A percentile compares a stretch with the other conserved stretches of the same genome.
Evolutionary conservation across 129 eudicot species (phyloP).

Genomic region (Apium graveolens): DNA sequence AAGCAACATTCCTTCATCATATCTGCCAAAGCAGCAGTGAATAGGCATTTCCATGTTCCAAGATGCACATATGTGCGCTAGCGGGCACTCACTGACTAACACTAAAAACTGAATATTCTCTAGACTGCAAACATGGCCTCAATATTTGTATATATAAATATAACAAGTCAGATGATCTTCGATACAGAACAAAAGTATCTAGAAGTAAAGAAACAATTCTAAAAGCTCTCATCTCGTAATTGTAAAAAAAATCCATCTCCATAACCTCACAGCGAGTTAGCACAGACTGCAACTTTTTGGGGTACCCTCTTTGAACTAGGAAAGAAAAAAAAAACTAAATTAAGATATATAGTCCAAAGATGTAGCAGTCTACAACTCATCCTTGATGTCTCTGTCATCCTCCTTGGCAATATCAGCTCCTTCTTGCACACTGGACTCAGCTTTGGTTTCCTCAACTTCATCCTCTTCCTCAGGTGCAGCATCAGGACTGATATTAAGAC

Average conservation of each 20-base stretch:
- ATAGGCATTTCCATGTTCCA: background rate
- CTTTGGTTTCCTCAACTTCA: conserved; percentile 51
- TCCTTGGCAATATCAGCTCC: conserved; percentile 23
- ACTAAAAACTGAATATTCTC: background rate
- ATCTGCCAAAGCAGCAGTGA: background rate
- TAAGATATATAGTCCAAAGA: background rate
- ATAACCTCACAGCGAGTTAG: background rate
- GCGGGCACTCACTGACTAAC: background rate
- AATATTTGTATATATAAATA: background rate
- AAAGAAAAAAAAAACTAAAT: background rate
- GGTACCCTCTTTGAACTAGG: background rate
- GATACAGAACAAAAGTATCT: background rate
- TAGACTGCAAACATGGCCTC: background rate
- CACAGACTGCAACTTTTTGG: conserved; percentile 5
- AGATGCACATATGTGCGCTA: too few species aligned
- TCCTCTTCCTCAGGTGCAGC: conserved; percentile 73
- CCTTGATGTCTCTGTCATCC: conserved; percentile 38
- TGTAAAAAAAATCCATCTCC: background rate
- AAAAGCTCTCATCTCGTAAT: background rate
- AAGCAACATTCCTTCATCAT: background rate
- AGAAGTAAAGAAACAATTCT: background rate
- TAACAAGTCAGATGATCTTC: background rate
- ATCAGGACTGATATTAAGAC: conserved; percentile 59
- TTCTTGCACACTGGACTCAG: conserved; percentile 25
- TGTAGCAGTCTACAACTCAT: conserved; percentile 53